These are phyloP conservation scores for Blepharisma stoltei DNA, from an alignment of 73 alveolate species.

Conservation along the genomic window DNA sequence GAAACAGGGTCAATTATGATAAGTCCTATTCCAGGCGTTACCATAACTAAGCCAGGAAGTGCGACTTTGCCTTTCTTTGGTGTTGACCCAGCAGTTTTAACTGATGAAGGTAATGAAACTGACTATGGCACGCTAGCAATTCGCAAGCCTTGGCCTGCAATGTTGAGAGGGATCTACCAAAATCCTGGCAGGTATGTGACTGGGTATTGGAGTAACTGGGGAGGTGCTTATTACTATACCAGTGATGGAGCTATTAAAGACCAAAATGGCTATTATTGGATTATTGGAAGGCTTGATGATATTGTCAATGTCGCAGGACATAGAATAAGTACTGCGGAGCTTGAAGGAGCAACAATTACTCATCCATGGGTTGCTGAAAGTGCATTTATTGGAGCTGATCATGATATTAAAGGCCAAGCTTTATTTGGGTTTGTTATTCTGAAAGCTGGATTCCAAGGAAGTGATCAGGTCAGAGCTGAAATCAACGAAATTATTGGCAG, in stretches of 20 bases:
- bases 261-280: conserved; percentile 86
- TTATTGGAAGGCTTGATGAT: conserved; percentile 90
- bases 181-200: background rate
- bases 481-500: conserved; percentile 36
- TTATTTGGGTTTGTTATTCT: conserved; percentile 54
- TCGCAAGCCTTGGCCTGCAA: conserved; percentile 34
- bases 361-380: conserved; percentile 70
- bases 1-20: conserved; percentile 85
- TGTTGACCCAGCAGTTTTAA: conserved; percentile 37
- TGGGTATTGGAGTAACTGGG: conserved; percentile 31
- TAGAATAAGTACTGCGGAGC: conserved; percentile 78
- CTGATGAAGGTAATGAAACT: conserved; percentile 1
- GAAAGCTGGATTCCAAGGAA: conserved; percentile 30
- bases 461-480: conserved; percentile 24
- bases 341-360: conserved; percentile 67
- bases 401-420: conserved; percentile 70
- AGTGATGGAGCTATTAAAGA: conserved; percentile 83
- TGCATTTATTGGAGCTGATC: conserved; percentile 84
- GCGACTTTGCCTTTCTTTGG: conserved; percentile 54
- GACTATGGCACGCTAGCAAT: conserved; percentile 23
- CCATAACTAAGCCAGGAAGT: conserved; percentile 46
- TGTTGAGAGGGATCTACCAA: conserved; percentile 13
- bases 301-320: conserved; percentile 86
- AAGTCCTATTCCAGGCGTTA: conserved; percentile 45
- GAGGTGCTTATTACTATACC: conserved; percentile 64